Base-by-base conservation (phyloP, 1,284 basidiomycete genomes). In the Pholiota adiposa region DNA sequence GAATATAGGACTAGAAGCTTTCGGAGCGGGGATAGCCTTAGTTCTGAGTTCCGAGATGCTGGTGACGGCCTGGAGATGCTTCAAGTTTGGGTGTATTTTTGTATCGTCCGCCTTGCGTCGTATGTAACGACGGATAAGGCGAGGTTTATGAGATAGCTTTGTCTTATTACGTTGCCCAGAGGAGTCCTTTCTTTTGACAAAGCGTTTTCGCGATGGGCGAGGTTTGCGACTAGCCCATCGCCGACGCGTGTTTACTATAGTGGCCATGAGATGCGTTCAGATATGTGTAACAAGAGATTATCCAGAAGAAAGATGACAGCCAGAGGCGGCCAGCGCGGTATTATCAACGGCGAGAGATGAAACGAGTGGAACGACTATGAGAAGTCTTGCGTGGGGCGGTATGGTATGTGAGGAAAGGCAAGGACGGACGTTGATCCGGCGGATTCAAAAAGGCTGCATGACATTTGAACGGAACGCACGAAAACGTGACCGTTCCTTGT, bases 401-500 rank as follows among this genome's bases (percentile, higher is more conserved):
- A n/a, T n/a, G 40, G 18, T 33, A 11, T 33, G 23, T 34, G 41
- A 53, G 18, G 21, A 41, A 38, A 50, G 25, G 27, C 23, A 55
- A 18, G n/a, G 38, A 38, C 33, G 33, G 16, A 55, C 16, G 18
- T 36, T 48, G 25, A 33, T 51, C 49, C 36, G 51, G 23, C 38
- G 14, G 16, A 16, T n/a, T n/a, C n/a, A n/a, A n/a, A n/a, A n/a
- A n/a, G n/a, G n/a, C n/a, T n/a, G 16, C 9, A 21, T 8, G 36
- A 16, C 51, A 6, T 25, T 40, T 27, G 21, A 8, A 38, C 31
- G 23, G 43, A 52, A 53, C 49, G 25, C 56, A 19, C 44, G 12
- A 44, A 21, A 54, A 65, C 64, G 64, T 65, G 64, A 63, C 54
- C 54, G 63, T 65, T 60, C 58, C 58, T 61, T 61, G 55, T 59